phyloP scores from a whole-genome alignment of 176 grass and related monocot species.

The Chrysopogon serrulatus region DNA sequence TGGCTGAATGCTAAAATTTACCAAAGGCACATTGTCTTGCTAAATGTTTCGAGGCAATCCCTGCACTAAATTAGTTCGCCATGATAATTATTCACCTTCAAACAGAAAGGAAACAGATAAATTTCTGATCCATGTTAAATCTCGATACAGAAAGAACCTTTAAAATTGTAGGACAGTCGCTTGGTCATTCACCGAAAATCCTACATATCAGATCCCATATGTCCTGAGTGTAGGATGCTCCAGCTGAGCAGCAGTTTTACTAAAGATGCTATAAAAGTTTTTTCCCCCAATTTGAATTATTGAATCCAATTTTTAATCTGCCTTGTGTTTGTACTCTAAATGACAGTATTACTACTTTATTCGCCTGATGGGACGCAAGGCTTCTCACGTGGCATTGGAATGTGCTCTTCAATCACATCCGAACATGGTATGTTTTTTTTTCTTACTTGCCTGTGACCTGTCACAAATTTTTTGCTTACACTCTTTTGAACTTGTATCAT shows the following conservation, averaged over 20 bases:
- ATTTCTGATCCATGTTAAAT: neutral
- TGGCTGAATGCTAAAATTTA: neutral
- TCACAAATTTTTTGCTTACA: neutral
- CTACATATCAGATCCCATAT: neutral
- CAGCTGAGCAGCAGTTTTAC: neutral
- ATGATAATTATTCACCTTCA: neutral
- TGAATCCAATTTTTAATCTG: constrained; percentile 4
- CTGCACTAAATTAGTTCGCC: neutral
- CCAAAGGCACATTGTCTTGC: neutral
- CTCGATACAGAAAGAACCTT: neutral
- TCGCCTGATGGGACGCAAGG: constrained; percentile 97
- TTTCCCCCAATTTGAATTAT: neutral
- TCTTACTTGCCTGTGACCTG: neutral
- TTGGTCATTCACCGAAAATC: neutral
- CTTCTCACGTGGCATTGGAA: constrained; percentile 97
- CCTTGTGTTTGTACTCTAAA: constrained; percentile 25
- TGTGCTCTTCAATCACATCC: constrained; percentile 98
- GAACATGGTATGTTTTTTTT: constrained; percentile 64
- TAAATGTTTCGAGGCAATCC: neutral
- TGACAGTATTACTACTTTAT: constrained; percentile 99
- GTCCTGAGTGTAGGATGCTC: neutral
- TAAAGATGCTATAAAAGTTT: neutral
- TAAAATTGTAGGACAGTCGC: neutral
- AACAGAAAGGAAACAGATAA: neutral
- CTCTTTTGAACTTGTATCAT: constrained; percentile 15